Evolutionary conservation across 169 alveolate species (phyloP).

Genomic region (Blepharisma undulans): DNA sequence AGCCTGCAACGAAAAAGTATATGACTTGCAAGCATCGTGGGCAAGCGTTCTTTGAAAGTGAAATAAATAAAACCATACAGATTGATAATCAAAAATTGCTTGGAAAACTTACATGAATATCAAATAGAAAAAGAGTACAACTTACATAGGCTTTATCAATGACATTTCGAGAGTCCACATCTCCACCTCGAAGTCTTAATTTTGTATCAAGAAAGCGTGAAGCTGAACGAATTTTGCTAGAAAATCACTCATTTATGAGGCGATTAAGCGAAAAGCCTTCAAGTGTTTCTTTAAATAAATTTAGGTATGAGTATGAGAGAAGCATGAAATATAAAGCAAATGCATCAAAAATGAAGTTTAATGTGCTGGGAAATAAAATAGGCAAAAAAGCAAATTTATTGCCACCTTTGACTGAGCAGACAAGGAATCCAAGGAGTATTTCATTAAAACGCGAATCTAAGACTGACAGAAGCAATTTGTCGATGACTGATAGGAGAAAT

Average conservation of each 20-base stretch:
- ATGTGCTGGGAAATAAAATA: not conserved
- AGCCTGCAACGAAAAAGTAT: not conserved
- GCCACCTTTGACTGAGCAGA: not conserved
- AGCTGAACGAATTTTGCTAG: slow-evolving; percentile 11
- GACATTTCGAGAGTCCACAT: not conserved
- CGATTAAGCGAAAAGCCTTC: not conserved
- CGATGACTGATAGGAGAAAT: not conserved
- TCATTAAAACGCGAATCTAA: not conserved
- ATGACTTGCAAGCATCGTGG: not conserved
- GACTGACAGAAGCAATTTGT: not conserved
- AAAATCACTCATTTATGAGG: not conserved
- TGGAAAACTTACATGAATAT: not conserved
- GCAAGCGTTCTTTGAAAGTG: not conserved
- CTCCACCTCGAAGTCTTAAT: slow-evolving; percentile 4
- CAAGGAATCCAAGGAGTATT: not conserved
- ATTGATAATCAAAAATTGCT: not conserved
- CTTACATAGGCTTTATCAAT: not conserved
- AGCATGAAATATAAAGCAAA: not conserved
- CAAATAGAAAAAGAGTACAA: slow-evolving; percentile 8
- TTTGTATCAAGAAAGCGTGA: not conserved
- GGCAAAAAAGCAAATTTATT: not conserved
- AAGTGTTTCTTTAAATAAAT: not conserved
- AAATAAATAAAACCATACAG: not conserved
- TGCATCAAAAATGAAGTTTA: not conserved
- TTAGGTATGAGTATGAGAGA: not conserved